Base-by-base conservation (phyloP, 352 stramenopile species). In the Elongisporangium senticosum region DNA sequence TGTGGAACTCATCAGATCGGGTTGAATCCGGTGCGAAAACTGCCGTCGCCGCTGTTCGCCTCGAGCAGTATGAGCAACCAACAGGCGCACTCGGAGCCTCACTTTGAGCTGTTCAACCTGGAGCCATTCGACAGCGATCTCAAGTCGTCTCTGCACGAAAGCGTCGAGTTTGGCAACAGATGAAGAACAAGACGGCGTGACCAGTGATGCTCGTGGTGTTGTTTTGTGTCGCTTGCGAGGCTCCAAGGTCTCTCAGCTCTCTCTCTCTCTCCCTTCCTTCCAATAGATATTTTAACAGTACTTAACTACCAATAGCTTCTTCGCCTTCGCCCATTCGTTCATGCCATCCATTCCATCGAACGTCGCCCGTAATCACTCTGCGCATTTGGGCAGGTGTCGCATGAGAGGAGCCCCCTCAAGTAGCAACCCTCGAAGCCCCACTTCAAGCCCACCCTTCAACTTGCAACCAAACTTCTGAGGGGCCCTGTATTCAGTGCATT, bases 81-180 rank as follows among this genome's bases (percentile, higher is more conserved):
- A 20, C 55, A 62, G 19, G 20, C 40, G 7, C 57, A 50, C 2
- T n/a, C 14, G 6, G 61, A 64, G 6, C 22, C 62, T 23, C 62
- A 60, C 7, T 65, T 68, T 37, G 62, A 68, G 33, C 19, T 68
- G 15, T 68, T 68, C 58, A 64, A 55, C 23, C 23, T 68, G 22
- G 62, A 68, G 19, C 58, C 55, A 5, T 65, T 68, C 43, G 62
- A 68, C 52, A 62, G 39, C 21, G 62, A 62, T 19, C 28, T 62
- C 21, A 65, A 65, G 53, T 53, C 60, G 22, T 66, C 67, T 10
- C 37, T 59, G 39, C 53, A 58, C 28, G 50, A 61, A 22, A 56
- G 22, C 13, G 51, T 72, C 5, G 68, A 74, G 37, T 71, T 76
- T 53, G 49, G 22, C 49, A 53, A 53, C 19, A 53, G 49, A 53